Percentiles rank a stretch among this genome's conserved stretches.
These are phyloP conservation scores for Colletotrichum sp. DNA, from an alignment of 2,329 filamentous ascomycete genomes.

Conservation along the genomic window DNA sequence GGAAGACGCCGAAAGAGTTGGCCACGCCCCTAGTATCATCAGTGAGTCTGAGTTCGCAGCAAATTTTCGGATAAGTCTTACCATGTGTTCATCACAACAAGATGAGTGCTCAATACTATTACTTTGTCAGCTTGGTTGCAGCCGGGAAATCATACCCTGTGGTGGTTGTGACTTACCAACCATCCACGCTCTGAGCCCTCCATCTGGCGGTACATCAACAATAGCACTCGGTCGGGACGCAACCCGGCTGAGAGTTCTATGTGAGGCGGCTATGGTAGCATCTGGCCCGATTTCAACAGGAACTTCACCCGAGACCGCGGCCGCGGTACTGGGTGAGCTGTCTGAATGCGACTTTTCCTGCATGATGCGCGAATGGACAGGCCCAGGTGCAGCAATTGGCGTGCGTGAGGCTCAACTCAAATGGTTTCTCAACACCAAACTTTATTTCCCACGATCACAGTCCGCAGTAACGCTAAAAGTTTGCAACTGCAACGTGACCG, in stretches of 20 bases:
- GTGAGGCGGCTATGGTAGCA: background rate
- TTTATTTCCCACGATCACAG: background rate
- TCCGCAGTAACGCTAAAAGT: background rate
- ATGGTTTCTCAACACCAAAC: background rate
- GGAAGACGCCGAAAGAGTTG: slow-evolving; percentile 61
- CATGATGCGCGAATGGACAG: background rate
- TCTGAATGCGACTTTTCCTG: background rate
- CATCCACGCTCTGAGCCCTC: slow-evolving; percentile 52
- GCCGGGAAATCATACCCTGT: background rate
- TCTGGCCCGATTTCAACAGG: background rate
- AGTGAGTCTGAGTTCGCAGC: background rate
- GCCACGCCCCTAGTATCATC: slow-evolving; percentile 48
- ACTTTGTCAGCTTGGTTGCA: background rate
- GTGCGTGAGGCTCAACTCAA: background rate
- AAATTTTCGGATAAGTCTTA: slow-evolving; percentile 14
- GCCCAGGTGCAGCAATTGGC: background rate
- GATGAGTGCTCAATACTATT: slow-evolving; percentile 43
- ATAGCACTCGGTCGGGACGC: slow-evolving; percentile 44
- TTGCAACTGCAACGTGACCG: background rate
- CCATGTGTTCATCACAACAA: slow-evolving; percentile 58
- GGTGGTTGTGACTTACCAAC: slow-evolving; percentile 36
- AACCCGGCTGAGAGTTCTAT: slow-evolving; percentile 37
- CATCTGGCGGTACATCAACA: slow-evolving; percentile 55
- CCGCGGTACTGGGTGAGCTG: background rate
- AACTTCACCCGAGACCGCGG: background rate